phyloP scores from a whole-genome alignment of 768 basidiomycete species.

The Glaciozyma martinii region DNA sequence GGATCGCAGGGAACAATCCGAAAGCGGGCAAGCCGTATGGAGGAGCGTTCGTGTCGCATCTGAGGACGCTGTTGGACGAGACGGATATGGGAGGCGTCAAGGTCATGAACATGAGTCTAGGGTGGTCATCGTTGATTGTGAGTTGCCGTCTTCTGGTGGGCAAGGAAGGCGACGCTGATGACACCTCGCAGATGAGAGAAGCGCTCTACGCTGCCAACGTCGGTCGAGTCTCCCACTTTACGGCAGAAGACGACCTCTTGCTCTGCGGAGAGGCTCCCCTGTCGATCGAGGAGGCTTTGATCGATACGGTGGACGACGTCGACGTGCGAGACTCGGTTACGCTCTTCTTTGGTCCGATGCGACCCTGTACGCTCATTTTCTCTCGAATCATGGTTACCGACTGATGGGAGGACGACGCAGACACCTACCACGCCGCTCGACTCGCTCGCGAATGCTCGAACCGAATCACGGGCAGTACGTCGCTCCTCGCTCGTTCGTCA shows the following conservation, averaged over 20 bases:
- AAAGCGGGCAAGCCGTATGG: conserved; percentile 26
- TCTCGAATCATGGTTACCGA: neutral
- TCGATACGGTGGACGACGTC: conserved; percentile 30
- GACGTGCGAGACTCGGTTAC: conserved; percentile 28
- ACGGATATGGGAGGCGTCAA: conserved; percentile 5
- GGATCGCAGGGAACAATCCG: conserved; percentile 15
- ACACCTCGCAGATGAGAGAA: conserved; percentile 22
- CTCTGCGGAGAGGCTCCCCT: conserved; percentile 21
- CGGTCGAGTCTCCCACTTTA: conserved; percentile 25
- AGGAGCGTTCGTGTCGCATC: conserved; percentile 23
- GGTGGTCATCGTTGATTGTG: conserved; percentile 26
- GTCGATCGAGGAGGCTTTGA: conserved; percentile 22
- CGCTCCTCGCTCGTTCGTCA: neutral
- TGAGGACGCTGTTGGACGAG: conserved; percentile 20
- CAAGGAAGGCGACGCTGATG: too few species aligned
- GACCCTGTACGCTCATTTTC: conserved; percentile 2
- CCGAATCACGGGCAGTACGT: conserved; percentile 26
- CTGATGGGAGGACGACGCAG: neutral
- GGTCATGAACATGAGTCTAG: conserved; percentile 21
- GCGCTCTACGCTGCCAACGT: conserved; percentile 22
- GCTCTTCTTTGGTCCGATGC: conserved; percentile 26
- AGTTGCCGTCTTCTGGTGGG: neutral
- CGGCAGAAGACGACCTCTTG: conserved; percentile 21
- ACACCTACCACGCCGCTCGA: conserved; percentile 21
- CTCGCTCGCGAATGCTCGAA: conserved; percentile 24